Percentiles rank a stretch among this genome's conserved stretches.
Conservation (phyloP, 108 stramenopile genomes). For the Aurantiochytrium sp. region DNA sequence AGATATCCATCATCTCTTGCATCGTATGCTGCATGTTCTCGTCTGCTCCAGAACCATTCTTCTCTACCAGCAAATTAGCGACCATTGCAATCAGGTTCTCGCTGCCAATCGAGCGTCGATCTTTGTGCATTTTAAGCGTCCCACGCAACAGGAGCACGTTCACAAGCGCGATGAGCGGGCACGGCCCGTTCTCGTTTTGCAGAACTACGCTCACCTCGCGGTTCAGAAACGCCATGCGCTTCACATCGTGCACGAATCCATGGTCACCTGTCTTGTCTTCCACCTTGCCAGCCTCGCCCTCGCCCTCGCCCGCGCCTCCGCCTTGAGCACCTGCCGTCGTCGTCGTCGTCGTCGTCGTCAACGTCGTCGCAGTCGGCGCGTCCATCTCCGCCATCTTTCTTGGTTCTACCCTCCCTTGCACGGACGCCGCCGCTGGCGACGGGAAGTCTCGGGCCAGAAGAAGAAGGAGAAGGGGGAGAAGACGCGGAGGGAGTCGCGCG, state of each 20-base stretch:
- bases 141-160: conserved; percentile 78
- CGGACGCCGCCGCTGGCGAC: no score
- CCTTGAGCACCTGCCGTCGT: no score
- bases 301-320: no score
- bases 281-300: no score
- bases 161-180: conserved; percentile 84
- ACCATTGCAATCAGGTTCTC: conserved; percentile 40
- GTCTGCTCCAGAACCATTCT: conserved; percentile 2
- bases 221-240: conserved; percentile 8
- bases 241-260: conserved; percentile 1
- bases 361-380: no score
- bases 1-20: conserved; percentile 62
- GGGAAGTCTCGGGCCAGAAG: no score
- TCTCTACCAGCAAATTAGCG: conserved; percentile 36
- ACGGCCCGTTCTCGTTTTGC: conserved; percentile 74
- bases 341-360: no score
- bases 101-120: conserved; percentile 43
- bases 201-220: neutral
- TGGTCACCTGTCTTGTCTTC: neutral
- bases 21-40: conserved; percentile 32
- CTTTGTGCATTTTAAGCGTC: conserved; percentile 54
- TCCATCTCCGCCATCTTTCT: no score
- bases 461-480: no score
- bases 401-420: no score
- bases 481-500: no score